Conservation (phyloP, 495 filamentous ascomycete species). For the Aspergillus saccharolyticus region DNA sequence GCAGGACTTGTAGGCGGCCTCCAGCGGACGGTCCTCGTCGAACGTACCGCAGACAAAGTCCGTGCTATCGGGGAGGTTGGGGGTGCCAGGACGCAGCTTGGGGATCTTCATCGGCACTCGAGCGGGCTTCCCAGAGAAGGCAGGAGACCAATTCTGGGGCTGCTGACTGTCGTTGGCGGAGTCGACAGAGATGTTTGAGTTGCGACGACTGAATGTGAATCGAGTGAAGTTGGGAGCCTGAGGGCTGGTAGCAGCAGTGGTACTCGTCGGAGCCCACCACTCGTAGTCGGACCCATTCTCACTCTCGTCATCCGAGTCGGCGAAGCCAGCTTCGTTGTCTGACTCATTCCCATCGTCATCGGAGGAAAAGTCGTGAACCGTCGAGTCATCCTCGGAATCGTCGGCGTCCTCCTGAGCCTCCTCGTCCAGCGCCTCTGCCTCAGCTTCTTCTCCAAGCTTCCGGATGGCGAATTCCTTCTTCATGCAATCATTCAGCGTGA, state of each 20-base stretch:
- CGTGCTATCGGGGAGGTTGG: constrained; percentile 89
- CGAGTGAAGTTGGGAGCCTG: constrained; percentile 46
- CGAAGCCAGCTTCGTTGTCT: constrained; percentile 94
- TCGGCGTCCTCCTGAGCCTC: constrained; percentile 56
- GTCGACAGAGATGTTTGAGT: constrained; percentile 61
- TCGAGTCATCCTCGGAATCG: constrained; percentile 55
- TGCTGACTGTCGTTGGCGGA: constrained; percentile 49
- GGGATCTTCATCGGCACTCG: constrained; percentile 37
- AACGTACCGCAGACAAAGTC: constrained; percentile 97
- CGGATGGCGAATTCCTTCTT: constrained; percentile 86
- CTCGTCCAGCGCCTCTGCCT: constrained; percentile 75
- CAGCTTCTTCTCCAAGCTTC: constrained; percentile 81
- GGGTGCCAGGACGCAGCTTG: constrained; percentile 66
- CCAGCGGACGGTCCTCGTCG: constrained; percentile 90
- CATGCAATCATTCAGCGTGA: constrained; percentile 86
- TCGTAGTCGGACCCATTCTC: constrained; percentile 68
- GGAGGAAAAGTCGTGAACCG: constrained; percentile 57
- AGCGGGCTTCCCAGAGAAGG: constrained; percentile 21
- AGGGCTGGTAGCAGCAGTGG: constrained; percentile 51
- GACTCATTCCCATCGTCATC: constrained; percentile 75
- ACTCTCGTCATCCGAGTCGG: constrained; percentile 73
- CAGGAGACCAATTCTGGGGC: constrained; percentile 28
- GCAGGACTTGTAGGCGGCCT: constrained; percentile 84
- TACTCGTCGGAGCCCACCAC: constrained; percentile 69
- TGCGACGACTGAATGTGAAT: constrained; percentile 40